Evolutionary conservation across 192 early-diverging fungal species (phyloP).

Genomic region (Radiomyces spectabilis): DNA sequence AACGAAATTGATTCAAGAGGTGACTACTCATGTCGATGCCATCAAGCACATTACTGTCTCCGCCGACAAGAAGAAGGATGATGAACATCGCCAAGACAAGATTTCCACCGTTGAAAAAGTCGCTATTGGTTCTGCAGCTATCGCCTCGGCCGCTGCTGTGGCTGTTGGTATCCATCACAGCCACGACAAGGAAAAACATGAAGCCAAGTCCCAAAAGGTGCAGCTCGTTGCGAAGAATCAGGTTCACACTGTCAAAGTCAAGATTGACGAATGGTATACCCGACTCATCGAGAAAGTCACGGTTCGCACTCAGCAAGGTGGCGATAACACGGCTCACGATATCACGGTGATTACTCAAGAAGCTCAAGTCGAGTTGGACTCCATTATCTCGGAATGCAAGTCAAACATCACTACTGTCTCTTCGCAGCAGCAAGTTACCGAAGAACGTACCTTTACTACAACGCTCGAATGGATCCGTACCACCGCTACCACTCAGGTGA

Average conservation of each 20-base stretch:
- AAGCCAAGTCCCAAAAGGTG: not conserved
- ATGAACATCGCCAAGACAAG: not conserved
- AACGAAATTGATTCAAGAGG: too few species aligned
- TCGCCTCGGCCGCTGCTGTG: constrained; percentile 1
- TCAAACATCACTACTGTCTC: not conserved
- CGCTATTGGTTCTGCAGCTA: not conserved
- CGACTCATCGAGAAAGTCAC: not conserved
- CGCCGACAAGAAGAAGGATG: too few species aligned
- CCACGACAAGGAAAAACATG: constrained; percentile 4
- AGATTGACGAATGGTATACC: constrained; percentile 5
- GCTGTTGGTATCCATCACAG: constrained; percentile 10
- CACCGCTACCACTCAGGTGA: too few species aligned
- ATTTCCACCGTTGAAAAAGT: not conserved
- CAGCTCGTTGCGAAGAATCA: not conserved
- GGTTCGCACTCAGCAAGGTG: not conserved
- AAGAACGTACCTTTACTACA: too few species aligned
- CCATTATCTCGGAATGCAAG: not conserved
- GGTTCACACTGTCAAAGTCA: not conserved
- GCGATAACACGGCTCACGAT: constrained; percentile 6
- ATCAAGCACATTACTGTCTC: too few species aligned
- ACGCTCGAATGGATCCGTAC: too few species aligned
- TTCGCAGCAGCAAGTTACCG: too few species aligned
- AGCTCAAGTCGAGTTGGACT: not conserved
- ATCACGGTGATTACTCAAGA: not conserved
- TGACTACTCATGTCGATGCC: too few species aligned